These are phyloP conservation scores for Clitopilus passeckerianus DNA, from an alignment of 768 basidiomycete genomes.

Conservation along the genomic window DNA sequence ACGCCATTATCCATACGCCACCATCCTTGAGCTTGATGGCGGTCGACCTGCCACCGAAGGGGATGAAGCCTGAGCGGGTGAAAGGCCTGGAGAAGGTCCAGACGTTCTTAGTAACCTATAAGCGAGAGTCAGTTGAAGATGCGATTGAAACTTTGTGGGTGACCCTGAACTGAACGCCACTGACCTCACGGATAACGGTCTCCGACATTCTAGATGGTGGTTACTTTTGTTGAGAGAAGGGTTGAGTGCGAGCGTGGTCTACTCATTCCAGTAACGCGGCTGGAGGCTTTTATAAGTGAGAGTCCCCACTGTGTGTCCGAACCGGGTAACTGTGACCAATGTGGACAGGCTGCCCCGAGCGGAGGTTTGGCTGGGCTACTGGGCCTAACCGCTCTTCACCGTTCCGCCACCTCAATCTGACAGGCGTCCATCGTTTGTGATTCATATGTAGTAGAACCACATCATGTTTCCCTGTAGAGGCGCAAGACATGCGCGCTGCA, in stretches of 20 bases:
- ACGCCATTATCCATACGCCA: conserved; percentile 74
- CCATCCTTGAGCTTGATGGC: conserved; percentile 62
- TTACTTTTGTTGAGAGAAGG: neutral
- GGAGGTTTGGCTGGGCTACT: neutral
- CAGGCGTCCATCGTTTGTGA: neutral
- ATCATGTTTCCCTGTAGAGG: too few species aligned
- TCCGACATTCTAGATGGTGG: conserved; percentile 21
- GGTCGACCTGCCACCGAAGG: conserved; percentile 75
- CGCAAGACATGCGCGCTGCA: too few species aligned
- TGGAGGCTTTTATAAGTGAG: neutral
- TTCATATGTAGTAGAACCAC: neutral
- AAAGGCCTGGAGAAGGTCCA: conserved; percentile 69
- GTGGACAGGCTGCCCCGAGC: neutral
- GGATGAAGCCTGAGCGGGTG: conserved; percentile 55
- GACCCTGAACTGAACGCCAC: conserved; percentile 1
- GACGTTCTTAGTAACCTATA: conserved; percentile 38
- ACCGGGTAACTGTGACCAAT: neutral
- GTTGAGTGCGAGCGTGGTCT: neutral
- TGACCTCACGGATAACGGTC: conserved; percentile 35
- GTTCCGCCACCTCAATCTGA: neutral
- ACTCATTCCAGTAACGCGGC: neutral
- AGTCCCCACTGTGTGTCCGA: conserved; percentile 1
- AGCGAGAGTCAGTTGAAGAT: conserved; percentile 1
- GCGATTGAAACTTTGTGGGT: neutral
- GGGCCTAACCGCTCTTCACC: neutral